Base-by-base conservation (phyloP, 2,329 filamentous ascomycete species). In the Xylariaceae sp. region DNA sequence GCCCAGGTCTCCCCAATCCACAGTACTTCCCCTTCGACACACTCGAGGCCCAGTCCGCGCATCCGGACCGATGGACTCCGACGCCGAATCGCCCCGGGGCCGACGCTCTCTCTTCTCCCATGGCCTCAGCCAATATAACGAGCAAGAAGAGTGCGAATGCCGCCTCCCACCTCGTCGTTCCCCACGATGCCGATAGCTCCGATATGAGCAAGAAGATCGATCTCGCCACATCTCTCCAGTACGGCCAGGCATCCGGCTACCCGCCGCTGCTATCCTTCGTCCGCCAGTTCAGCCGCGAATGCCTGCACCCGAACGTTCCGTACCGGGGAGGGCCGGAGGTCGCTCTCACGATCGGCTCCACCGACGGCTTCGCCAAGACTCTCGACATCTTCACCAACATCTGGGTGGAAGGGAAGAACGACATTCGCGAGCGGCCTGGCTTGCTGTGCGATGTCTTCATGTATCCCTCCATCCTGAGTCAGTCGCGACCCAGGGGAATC, bases 11-110 rank as follows among this genome's bases (percentile, higher is more conserved):
- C 27, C 91, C 91, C 12, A 86, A 94, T 70, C 77, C 86, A 40
- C 80, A 80, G 55, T 89, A 89, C 73, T 96, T 96, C 67, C 91
- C 91, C 6, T 96, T 88, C 71, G 91, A 96, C 65, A 94, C 90
- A 0, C 83, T 96, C 59, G 89, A 95, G 72, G 89, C 91, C 41
- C 84, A 87, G 61, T 83, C 87, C 58, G 89, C 89, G 34, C 80
- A 82, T 58, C 85, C 89, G 6, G 76, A 87, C 60, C 82, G 91
- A 70, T 94, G 88, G 78, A 78, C 80, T 35, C 87, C 87, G 1
- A 85, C 85, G 8, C 80, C 84, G 39, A 88, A 87, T 68, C 74
- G 77, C 46, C 81, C 83, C 7, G 68, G 67, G 50, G 62, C 50
- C 30, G 65, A 67, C 32, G 67, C 62, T 7, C 56, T 64, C 19